Conservation (phyloP, 192 early-diverging fungal species). For the Podila clonocystis region DNA sequence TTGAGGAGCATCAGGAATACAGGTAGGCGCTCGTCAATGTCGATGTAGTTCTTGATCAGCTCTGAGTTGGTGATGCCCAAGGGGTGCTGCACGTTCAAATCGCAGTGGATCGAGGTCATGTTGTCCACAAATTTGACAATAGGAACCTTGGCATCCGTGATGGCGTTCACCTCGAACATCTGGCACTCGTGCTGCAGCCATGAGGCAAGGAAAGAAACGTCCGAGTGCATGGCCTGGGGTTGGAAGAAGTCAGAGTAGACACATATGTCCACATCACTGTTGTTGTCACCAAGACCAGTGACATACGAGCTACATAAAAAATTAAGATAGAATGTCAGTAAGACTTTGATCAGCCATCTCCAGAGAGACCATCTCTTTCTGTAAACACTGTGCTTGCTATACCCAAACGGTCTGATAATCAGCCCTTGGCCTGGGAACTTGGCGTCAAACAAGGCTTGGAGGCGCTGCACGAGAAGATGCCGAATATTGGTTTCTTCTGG, state of each 20-base stretch:
- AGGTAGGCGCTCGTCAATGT: conserved; percentile 41
- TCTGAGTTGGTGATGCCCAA: conserved; percentile 52
- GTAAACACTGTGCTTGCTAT: conserved; percentile 2
- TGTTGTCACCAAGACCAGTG: conserved; percentile 23
- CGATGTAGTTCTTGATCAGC: conserved; percentile 35
- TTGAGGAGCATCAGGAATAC: conserved; percentile 46
- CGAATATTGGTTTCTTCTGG: neutral
- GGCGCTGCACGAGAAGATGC: neutral
- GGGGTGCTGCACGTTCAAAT: conserved; percentile 45
- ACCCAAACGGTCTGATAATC: conserved; percentile 32
- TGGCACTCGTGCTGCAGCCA: conserved; percentile 10
- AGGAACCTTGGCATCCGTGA: conserved; percentile 51
- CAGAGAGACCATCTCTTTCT: neutral
- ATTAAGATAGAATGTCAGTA: neutral
- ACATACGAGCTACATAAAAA: conserved; percentile 15
- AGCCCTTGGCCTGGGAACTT: conserved; percentile 21
- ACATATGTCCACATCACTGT: conserved; percentile 36
- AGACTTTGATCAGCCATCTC: neutral
- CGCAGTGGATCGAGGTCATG: conserved; percentile 22
- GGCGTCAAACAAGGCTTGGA: conserved; percentile 18
- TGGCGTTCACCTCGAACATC: conserved; percentile 27
- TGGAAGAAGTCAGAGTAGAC: conserved; percentile 3
- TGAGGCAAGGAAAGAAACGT: conserved; percentile 13
- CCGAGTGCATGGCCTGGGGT: neutral
- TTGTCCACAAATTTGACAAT: conserved; percentile 51